Percentiles rank a stretch among this genome's conserved stretches.
phyloP scores from a whole-genome alignment of 1,284 basidiomycete genomes.

The Chalciporus sp. region DNA sequence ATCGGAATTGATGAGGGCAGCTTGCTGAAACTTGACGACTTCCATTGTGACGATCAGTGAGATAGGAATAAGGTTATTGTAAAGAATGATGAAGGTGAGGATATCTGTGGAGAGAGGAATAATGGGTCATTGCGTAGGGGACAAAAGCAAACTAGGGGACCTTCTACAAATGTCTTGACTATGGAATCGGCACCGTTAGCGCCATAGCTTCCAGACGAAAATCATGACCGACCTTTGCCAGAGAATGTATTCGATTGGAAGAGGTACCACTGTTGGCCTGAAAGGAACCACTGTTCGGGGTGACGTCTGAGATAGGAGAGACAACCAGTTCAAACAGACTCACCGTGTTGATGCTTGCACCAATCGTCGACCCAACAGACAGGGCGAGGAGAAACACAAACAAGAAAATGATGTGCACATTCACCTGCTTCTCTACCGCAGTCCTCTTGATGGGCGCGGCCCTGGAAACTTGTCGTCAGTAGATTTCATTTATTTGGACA shows the following conservation, averaged over 20 bases:
- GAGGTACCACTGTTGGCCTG: conserved; percentile 84
- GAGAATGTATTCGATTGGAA: conserved; percentile 56
- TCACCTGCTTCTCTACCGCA: conserved; percentile 95
- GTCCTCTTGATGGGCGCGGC: conserved; percentile 97
- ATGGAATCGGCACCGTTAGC: conserved; percentile 9
- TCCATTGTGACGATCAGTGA: conserved; percentile 99
- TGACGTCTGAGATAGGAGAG: conserved; percentile 10
- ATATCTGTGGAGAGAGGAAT: conserved; percentile 64
- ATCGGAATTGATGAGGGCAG: conserved; percentile 95
- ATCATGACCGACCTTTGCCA: conserved; percentile 55
- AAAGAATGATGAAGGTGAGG: conserved; percentile 97
- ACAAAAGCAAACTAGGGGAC: conserved; percentile 36
- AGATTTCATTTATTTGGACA: neutral
- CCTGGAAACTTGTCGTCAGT: conserved; percentile 39
- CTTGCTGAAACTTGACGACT: conserved; percentile 98
- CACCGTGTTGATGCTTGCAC: conserved; percentile 81
- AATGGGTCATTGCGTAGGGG: neutral
- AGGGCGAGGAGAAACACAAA: conserved; percentile 88
- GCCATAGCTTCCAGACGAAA: neutral
- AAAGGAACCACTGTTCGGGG: conserved; percentile 72
- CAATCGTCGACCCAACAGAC: conserved; percentile 91
- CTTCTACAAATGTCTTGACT: conserved; percentile 84
- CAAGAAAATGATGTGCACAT: conserved; percentile 95
- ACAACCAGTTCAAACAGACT: conserved; percentile 10
- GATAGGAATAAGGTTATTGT: conserved; percentile 99